Percentiles rank a stretch among this genome's conserved stretches.
Evolutionary conservation across 257 asterid species (phyloP).

Genomic region (Solanum chmielewskii): DNA sequence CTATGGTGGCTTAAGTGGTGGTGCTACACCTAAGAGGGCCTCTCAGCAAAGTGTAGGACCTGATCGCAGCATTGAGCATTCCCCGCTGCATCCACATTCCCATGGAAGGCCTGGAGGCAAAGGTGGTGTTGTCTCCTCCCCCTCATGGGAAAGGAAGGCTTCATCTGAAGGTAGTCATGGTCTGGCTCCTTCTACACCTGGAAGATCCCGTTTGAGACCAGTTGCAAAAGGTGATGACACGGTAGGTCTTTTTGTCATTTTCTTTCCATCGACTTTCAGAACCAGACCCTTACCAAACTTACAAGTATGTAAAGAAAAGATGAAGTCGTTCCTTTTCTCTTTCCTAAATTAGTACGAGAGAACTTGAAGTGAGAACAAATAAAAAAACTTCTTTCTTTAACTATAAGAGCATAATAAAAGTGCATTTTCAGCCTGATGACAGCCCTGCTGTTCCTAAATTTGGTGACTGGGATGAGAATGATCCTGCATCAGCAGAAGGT

Average conservation of each 20-base stretch:
- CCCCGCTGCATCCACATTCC: slow-evolving; percentile 63
- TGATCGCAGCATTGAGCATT: slow-evolving; percentile 57
- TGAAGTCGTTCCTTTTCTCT: background rate
- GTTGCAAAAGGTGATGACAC: slow-evolving; percentile 62
- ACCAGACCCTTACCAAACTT: background rate
- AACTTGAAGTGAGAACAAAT: background rate
- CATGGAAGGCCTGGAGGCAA: slow-evolving; percentile 45
- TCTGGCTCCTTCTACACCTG: slow-evolving; percentile 71
- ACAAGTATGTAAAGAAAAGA: background rate
- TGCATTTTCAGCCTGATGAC: slow-evolving; percentile 52
- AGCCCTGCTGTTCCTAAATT: slow-evolving; percentile 72
- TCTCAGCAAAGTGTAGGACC: slow-evolving; percentile 42
- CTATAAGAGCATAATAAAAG: background rate
- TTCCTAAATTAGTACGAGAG: background rate
- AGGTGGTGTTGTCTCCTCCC: slow-evolving; percentile 57
- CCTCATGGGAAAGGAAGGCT: slow-evolving; percentile 76
- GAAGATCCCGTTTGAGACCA: slow-evolving; percentile 78
- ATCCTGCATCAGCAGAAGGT: slow-evolving; percentile 78
- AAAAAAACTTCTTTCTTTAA: background rate
- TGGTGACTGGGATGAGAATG: slow-evolving; percentile 82
- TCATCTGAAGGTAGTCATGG: slow-evolving; percentile 49
- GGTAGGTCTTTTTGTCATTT: slow-evolving; percentile 26
- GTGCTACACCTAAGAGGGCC: slow-evolving; percentile 55
- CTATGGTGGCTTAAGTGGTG: slow-evolving; percentile 36
- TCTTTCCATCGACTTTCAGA: background rate